A percentile compares a stretch with the other conserved stretches of the same genome.
These are phyloP conservation scores for Leccinum ochraceum DNA, from an alignment of 768 basidiomycete genomes.

Conservation along the genomic window DNA sequence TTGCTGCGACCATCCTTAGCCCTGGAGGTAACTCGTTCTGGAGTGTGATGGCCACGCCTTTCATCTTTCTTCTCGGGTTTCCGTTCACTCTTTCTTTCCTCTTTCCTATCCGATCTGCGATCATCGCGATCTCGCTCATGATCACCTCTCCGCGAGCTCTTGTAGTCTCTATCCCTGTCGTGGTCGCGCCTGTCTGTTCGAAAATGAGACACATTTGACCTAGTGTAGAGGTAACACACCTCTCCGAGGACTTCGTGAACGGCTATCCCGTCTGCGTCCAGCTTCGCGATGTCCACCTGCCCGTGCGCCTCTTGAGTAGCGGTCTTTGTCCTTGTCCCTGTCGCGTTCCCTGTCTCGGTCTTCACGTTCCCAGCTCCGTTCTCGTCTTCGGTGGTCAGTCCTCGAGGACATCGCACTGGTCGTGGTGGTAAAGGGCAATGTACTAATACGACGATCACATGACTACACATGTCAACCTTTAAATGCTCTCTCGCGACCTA, in stretches of 20 bases:
- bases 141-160: constrained; percentile 33
- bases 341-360: constrained; percentile 30
- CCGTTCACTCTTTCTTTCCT: constrained; percentile 35
- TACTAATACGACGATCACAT: constrained; percentile 24
- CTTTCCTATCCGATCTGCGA: constrained; percentile 33
- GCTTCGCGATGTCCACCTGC: constrained; percentile 35
- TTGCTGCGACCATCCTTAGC: constrained; percentile 31
- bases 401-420: constrained; percentile 59
- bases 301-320: constrained; percentile 41
- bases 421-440: constrained; percentile 38
- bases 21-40: constrained; percentile 35
- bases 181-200: constrained; percentile 37
- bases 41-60: constrained; percentile 42
- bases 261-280: constrained; percentile 39
- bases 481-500: background rate
- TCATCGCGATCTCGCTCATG: constrained; percentile 33
- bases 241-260: constrained; percentile 40
- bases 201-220: constrained; percentile 1
- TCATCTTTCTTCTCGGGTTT: constrained; percentile 37
- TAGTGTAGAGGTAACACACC: constrained; percentile 20
- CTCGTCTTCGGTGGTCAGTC: constrained; percentile 53
- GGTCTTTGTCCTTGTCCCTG: constrained; percentile 42
- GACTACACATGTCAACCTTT: constrained; percentile 9
- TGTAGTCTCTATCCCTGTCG: constrained; percentile 41
- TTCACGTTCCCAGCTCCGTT: constrained; percentile 63